Conservation (phyloP, 208 protist species). For the Acanthamoeba castellanii region DNA sequence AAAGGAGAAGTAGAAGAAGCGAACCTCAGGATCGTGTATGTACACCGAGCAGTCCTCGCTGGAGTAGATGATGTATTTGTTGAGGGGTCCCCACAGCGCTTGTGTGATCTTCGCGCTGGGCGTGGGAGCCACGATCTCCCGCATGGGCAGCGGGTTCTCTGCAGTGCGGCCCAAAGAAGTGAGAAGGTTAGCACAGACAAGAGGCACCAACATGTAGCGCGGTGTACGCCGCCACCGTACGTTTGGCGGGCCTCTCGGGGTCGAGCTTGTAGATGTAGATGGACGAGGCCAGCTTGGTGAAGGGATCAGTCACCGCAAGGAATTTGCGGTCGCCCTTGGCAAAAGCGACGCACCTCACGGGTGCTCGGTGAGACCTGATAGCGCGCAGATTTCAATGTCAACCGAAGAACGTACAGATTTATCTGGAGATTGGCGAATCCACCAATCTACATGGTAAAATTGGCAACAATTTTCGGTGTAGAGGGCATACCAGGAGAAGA, state of each 20-base stretch:
- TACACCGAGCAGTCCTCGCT: slow-evolving; percentile 94
- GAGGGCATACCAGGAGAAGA: slow-evolving; percentile 25
- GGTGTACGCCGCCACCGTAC: background rate
- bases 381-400: background rate
- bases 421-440: background rate
- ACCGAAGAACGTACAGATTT: background rate
- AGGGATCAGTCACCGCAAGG: slow-evolving; percentile 94
- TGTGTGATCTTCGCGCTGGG: slow-evolving; percentile 89
- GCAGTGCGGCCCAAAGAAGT: background rate
- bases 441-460: background rate
- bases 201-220: background rate
- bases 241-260: slow-evolving; percentile 52
- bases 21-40: slow-evolving; percentile 91
- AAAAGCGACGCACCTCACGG: slow-evolving; percentile 90
- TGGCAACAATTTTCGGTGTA: background rate
- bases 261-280: slow-evolving; percentile 94
- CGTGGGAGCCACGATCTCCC: slow-evolving; percentile 56
- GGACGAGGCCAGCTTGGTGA: slow-evolving; percentile 89
- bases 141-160: slow-evolving; percentile 16
- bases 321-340: slow-evolving; percentile 94
- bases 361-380: slow-evolving; percentile 68
- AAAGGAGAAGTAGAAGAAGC: background rate
- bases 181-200: background rate
- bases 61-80: slow-evolving; percentile 96
- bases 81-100: slow-evolving; percentile 96